Conservation (phyloP, 495 filamentous ascomycete genomes). For the Aspergillus heteromorphus region DNA sequence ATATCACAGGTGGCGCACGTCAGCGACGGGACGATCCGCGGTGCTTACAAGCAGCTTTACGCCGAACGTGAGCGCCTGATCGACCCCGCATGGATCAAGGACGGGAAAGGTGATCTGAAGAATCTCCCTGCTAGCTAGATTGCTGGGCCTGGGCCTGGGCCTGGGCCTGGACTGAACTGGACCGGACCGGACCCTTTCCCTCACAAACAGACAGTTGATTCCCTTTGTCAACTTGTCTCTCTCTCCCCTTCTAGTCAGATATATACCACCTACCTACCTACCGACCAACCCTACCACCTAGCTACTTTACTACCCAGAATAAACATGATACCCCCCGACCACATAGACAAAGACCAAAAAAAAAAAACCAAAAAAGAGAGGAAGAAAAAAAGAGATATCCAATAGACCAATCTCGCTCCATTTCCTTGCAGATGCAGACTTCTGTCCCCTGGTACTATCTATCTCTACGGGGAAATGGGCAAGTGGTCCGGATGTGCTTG, state of each 20-base stretch:
- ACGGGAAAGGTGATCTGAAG: slow-evolving; percentile 61
- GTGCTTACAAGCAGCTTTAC: slow-evolving; percentile 86
- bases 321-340: not conserved
- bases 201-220: not conserved
- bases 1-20: slow-evolving; percentile 78
- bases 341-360: not conserved
- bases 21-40: slow-evolving; percentile 92
- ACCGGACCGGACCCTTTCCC: no score
- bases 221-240: not conserved
- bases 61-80: slow-evolving; percentile 66
- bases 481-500: not conserved
- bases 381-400: not conserved
- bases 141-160: not conserved
- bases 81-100: slow-evolving; percentile 65
- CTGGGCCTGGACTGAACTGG: no score
- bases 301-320: not conserved
- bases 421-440: not conserved
- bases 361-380: no score
- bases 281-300: no score
- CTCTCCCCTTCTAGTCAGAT: slow-evolving; percentile 8
- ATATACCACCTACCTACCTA: no score
- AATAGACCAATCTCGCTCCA: not conserved
- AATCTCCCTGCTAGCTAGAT: slow-evolving; percentile 56
- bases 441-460: no score
- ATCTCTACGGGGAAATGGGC: no score